phyloP scores from a whole-genome alignment of 148 eudicot genomes.

The Spergularia bocconei region DNA sequence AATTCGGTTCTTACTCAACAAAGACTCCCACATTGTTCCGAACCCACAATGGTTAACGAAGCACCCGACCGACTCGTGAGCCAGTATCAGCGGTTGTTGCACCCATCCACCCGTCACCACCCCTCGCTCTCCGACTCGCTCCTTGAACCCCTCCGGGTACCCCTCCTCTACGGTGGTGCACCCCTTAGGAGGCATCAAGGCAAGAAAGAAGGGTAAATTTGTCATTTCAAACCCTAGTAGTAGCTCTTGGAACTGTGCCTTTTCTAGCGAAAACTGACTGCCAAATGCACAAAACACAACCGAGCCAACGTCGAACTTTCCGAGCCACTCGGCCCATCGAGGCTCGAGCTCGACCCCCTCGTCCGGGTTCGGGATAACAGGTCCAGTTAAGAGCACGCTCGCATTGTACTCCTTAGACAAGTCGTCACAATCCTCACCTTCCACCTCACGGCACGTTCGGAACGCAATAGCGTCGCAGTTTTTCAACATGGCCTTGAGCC shows the following conservation, averaged over 20 bases:
- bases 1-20: conserved; percentile 41
- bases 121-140: conserved; percentile 39
- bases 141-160: conserved; percentile 51
- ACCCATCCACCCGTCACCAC: conserved; percentile 52
- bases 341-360: too few species aligned
- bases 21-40: conserved; percentile 64
- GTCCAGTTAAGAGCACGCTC: too few species aligned
- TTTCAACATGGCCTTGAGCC: too few species aligned
- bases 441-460: too few species aligned
- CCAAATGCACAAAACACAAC: conserved; percentile 63
- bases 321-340: too few species aligned
- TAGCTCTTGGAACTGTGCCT: conserved; percentile 53
- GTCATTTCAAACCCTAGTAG: conserved; percentile 50
- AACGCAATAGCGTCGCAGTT: too few species aligned
- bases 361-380: too few species aligned
- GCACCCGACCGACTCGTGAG: conserved; percentile 56
- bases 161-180: conserved; percentile 45
- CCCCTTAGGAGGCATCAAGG: conserved; percentile 46
- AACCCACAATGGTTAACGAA: conserved; percentile 60
- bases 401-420: too few species aligned
- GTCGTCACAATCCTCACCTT: too few species aligned
- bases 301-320: background rate
- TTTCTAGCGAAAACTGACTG: conserved; percentile 46
- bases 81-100: conserved; percentile 38
- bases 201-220: conserved; percentile 46